These are phyloP conservation scores for Leccinum subtestaceum DNA, from an alignment of 768 basidiomycete species.

Conservation along the genomic window DNA sequence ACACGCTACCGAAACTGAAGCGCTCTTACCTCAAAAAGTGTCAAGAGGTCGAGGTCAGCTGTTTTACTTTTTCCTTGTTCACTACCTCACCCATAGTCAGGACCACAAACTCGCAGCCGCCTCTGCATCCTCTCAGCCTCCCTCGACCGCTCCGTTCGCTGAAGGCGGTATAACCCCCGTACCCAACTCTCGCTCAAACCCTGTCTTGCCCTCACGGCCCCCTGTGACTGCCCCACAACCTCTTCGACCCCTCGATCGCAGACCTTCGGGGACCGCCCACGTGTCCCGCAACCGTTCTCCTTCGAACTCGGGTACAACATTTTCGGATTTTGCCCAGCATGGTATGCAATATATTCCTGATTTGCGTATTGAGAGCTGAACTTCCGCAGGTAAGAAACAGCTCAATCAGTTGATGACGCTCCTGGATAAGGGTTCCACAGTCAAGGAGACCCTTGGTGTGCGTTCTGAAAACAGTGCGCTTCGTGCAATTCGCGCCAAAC, in stretches of 20 bases:
- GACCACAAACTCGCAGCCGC: slow-evolving; percentile 58
- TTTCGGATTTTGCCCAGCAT: slow-evolving; percentile 87
- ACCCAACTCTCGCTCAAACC: slow-evolving; percentile 44
- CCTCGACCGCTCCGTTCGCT: slow-evolving; percentile 31
- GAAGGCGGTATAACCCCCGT: slow-evolving; percentile 32
- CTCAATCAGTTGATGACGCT: slow-evolving; percentile 84
- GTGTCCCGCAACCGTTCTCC: slow-evolving; percentile 69
- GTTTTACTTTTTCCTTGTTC: slow-evolving; percentile 1
- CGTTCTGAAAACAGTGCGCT: slow-evolving; percentile 63
- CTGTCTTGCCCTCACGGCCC: slow-evolving; percentile 46
- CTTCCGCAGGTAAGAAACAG: slow-evolving; percentile 69
- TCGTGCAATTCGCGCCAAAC: slow-evolving; percentile 75
- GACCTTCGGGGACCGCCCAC: slow-evolving; percentile 59
- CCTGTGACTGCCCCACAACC: slow-evolving; percentile 71
- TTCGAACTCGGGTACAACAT: slow-evolving; percentile 72
- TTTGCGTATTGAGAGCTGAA: not conserved
- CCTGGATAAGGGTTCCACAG: slow-evolving; percentile 70
- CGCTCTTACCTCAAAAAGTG: slow-evolving; percentile 79
- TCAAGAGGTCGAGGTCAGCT: slow-evolving; percentile 76
- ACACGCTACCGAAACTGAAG: slow-evolving; percentile 77
- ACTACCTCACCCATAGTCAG: slow-evolving; percentile 35
- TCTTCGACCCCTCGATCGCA: slow-evolving; percentile 69
- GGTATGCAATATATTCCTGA: slow-evolving; percentile 34
- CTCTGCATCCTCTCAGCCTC: slow-evolving; percentile 28
- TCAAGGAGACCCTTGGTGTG: slow-evolving; percentile 57